These are phyloP conservation scores for Cercospora sp. DNA, from an alignment of 2,329 filamentous ascomycete species.

Conservation along the genomic window DNA sequence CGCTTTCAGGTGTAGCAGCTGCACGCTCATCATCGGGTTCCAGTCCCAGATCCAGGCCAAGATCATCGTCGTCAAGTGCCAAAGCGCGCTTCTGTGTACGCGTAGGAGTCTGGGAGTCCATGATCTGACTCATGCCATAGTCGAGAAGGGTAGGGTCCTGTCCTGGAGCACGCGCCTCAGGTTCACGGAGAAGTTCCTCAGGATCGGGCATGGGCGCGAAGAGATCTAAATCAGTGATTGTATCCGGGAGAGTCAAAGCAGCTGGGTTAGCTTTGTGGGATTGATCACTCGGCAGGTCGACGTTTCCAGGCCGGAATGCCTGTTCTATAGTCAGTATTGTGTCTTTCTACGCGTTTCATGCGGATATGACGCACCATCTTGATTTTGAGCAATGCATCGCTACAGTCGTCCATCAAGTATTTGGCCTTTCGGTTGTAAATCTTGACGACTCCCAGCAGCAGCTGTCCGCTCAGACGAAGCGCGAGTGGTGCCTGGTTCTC, in stretches of 20 bases:
- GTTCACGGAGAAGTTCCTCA: conserved; percentile 67
- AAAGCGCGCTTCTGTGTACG: conserved; percentile 28
- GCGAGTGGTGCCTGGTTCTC: conserved; percentile 93
- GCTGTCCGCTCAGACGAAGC: conserved; percentile 86
- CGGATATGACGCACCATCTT: conserved; percentile 73
- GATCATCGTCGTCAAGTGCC: conserved; percentile 58
- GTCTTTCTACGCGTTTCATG: background rate
- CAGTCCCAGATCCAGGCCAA: conserved; percentile 67
- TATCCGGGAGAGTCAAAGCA: conserved; percentile 84
- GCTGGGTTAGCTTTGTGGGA: conserved; percentile 79
- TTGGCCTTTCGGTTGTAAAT: conserved; percentile 98
- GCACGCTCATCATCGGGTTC: conserved; percentile 40
- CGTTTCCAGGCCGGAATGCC: conserved; percentile 95
- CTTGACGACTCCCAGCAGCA: conserved; percentile 90
- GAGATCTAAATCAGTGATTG: conserved; percentile 88
- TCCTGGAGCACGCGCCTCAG: conserved; percentile 33
- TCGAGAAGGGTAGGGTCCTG: conserved; percentile 52
- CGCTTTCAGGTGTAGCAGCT: conserved; percentile 36
- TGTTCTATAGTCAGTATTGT: conserved; percentile 41
- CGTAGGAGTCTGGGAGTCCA: conserved; percentile 46
- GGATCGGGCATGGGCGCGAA: conserved; percentile 78
- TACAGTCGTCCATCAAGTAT: conserved; percentile 95
- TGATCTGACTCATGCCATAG: conserved; percentile 71
- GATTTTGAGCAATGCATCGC: conserved; percentile 95
- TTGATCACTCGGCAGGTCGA: conserved; percentile 81